Percentiles rank a stretch among this genome's conserved stretches.
phyloP scores from a whole-genome alignment of 768 basidiomycete genomes.

The Macrolepiota dolichaula region DNA sequence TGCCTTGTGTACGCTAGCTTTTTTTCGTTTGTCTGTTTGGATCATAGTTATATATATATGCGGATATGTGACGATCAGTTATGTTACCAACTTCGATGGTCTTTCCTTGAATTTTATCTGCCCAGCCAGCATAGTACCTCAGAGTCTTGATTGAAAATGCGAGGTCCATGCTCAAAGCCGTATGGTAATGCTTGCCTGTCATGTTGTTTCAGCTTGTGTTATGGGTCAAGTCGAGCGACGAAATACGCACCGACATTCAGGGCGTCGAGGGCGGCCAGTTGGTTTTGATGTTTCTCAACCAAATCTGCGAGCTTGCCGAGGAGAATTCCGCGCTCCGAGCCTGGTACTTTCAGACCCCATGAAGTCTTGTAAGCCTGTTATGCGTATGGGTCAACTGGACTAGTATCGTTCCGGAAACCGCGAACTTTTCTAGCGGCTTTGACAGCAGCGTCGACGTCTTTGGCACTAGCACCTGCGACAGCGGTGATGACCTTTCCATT shows the following conservation, averaged over 20 bases:
- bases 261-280: conserved; percentile 70
- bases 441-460: conserved; percentile 80
- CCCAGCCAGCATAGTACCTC: conserved; percentile 87
- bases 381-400: not conserved
- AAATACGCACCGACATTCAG: conserved; percentile 54
- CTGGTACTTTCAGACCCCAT: conserved; percentile 68
- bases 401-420: not conserved
- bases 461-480: conserved; percentile 54
- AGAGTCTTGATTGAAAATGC: conserved; percentile 43
- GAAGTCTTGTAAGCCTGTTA: conserved; percentile 42
- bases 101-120: conserved; percentile 80
- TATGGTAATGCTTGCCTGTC: conserved; percentile 51
- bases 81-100: conserved; percentile 53
- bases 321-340: conserved; percentile 49
- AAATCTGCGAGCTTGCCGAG: conserved; percentile 62
- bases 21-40: conserved; percentile 40
- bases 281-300: conserved; percentile 58
- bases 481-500: conserved; percentile 62
- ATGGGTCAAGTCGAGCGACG: not conserved
- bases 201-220: not conserved
- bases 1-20: conserved; percentile 69
- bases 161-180: conserved; percentile 51
- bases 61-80: not conserved
- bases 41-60: not conserved
- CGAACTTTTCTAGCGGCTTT: conserved; percentile 55